These are phyloP conservation scores for Leccinum disarticulatum DNA, from an alignment of 768 basidiomycete species.

Conservation along the genomic window DNA sequence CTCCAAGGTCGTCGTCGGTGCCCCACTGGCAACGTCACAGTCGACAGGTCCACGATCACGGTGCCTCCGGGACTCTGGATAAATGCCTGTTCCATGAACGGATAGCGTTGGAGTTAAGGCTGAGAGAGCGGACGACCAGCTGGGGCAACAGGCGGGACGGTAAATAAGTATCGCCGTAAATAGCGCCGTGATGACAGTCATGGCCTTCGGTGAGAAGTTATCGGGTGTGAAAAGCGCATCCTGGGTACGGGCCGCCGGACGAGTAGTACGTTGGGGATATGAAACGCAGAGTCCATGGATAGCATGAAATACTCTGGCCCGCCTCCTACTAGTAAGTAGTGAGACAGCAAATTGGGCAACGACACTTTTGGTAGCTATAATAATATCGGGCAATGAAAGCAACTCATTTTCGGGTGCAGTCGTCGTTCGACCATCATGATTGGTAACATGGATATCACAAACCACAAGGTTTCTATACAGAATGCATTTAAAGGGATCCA, in stretches of 20 bases:
- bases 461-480: slow-evolving; percentile 4
- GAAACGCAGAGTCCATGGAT: too few relatives aligned
- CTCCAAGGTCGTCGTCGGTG: neutral
- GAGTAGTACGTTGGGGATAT: too few relatives aligned
- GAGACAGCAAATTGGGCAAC: neutral
- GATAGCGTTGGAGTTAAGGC: neutral
- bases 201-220: too few relatives aligned
- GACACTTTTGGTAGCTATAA: neutral
- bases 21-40: neutral
- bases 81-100: slow-evolving; percentile 15
- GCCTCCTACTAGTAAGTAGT: too few relatives aligned
- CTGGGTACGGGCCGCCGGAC: too few relatives aligned
- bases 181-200: too few relatives aligned
- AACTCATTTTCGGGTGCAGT: too few relatives aligned
- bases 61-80: neutral
- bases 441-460: neutral
- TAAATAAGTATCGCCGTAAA: too few relatives aligned
- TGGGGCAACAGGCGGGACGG: too few relatives aligned
- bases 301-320: too few relatives aligned
- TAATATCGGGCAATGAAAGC: too few relatives aligned
- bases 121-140: neutral
- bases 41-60: neutral
- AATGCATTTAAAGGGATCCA: slow-evolving; percentile 1
- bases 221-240: too few relatives aligned
- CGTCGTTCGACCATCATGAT: neutral